These are phyloP conservation scores for Trichoderma sp. DNA, from an alignment of 2,329 filamentous ascomycete genomes.

Conservation along the genomic window DNA sequence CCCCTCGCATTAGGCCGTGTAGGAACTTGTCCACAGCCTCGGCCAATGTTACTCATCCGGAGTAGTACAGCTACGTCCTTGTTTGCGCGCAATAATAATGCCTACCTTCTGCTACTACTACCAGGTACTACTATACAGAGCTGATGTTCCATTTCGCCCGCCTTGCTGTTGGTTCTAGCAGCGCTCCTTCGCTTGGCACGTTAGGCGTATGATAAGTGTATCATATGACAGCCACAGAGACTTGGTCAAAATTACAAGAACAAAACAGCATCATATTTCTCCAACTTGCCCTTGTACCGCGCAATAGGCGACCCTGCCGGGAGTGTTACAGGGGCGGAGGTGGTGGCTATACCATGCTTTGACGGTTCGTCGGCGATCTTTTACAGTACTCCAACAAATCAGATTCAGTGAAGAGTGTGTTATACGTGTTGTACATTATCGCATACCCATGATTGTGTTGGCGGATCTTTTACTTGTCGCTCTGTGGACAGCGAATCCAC, in stretches of 20 bases:
- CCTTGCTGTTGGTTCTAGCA: slow-evolving; percentile 12
- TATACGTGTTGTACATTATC: neutral
- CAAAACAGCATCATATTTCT: neutral
- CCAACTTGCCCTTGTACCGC: neutral
- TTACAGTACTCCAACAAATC: slow-evolving; percentile 1
- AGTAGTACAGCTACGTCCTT: slow-evolving; percentile 19
- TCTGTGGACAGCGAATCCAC: slow-evolving; percentile 1
- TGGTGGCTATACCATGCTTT: neutral
- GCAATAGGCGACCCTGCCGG: neutral
- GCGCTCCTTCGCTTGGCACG: slow-evolving; percentile 2
- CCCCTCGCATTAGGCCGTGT: slow-evolving; percentile 26
- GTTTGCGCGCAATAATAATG: neutral
- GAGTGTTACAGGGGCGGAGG: neutral
- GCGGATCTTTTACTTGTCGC: neutral
- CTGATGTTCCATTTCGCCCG: slow-evolving; percentile 7
- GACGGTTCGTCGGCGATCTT: slow-evolving; percentile 16
- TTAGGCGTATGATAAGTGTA: slow-evolving; percentile 20
- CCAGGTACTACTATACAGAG: neutral
- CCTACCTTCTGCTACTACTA: neutral
- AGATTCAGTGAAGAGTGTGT: neutral
- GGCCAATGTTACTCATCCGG: slow-evolving; percentile 22
- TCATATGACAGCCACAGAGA: slow-evolving; percentile 11
- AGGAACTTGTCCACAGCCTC: slow-evolving; percentile 21
- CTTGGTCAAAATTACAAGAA: neutral
- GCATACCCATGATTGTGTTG: neutral